Evolutionary conservation across 2,329 filamentous ascomycete genomes (phyloP).

Genomic region (Colletotrichum magnum): DNA sequence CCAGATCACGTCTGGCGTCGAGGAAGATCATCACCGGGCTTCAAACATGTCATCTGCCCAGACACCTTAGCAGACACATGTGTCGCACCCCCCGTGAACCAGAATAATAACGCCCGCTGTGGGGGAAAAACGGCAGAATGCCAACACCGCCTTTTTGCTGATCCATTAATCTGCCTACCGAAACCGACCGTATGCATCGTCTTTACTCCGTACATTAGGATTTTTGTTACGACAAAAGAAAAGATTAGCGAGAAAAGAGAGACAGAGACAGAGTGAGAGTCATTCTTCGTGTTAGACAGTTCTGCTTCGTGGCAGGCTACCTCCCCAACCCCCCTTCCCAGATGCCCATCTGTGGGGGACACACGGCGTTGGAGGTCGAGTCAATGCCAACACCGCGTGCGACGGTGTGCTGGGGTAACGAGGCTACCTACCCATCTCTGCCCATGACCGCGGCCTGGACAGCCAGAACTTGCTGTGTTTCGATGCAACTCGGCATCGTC

Average conservation of each 20-base stretch:
- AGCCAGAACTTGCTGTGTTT: slow-evolving; percentile 20
- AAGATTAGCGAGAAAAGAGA: slow-evolving; percentile 26
- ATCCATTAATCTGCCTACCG: slow-evolving; percentile 38
- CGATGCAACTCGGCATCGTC: slow-evolving; percentile 17
- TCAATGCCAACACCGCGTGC: background rate
- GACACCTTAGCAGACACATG: background rate
- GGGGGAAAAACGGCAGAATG: slow-evolving; percentile 20
- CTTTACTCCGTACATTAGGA: slow-evolving; percentile 40
- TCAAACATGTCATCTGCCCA: background rate
- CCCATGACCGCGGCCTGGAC: slow-evolving; percentile 3
- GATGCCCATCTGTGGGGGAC: too few relatives aligned
- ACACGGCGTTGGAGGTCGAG: too few relatives aligned
- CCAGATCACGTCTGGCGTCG: slow-evolving; percentile 14
- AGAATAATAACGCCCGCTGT: background rate
- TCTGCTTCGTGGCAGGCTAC: slow-evolving; percentile 11
- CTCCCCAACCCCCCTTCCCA: background rate
- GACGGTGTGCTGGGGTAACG: slow-evolving; percentile 6
- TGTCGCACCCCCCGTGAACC: background rate
- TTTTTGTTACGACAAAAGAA: slow-evolving; percentile 39
- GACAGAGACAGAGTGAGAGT: slow-evolving; percentile 12
- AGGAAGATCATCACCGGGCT: background rate
- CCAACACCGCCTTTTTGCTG: slow-evolving; percentile 27
- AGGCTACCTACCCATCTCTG: slow-evolving; percentile 7
- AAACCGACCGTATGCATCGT: slow-evolving; percentile 41
- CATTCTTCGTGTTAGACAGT: slow-evolving; percentile 7